These are phyloP conservation scores for Penicillium sp. DNA, from an alignment of 2,329 filamentous ascomycete genomes.

Conservation along the genomic window DNA sequence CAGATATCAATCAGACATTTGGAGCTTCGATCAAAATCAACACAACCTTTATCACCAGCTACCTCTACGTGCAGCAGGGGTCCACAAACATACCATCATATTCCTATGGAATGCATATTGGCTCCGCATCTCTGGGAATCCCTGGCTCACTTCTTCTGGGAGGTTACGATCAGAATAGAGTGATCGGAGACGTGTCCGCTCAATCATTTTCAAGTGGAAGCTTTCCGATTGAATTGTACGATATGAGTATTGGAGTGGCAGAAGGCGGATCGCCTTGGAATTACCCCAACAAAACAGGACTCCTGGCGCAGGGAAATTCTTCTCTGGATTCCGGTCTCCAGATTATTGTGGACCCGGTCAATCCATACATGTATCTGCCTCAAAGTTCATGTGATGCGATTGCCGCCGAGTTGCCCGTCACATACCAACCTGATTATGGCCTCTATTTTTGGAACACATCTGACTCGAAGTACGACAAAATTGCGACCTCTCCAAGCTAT, in stretches of 20 bases:
- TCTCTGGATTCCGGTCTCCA: constrained; percentile 12
- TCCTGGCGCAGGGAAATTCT: constrained; percentile 26
- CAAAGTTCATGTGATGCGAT: no score
- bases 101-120: constrained; percentile 46
- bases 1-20: constrained; percentile 10
- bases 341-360: no score
- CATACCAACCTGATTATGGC: no score
- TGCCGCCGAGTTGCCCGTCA: no score
- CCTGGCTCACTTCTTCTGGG: constrained; percentile 40
- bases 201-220: constrained; percentile 9
- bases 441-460: no score
- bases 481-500: no score
- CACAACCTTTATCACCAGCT: constrained; percentile 9
- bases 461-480: no score
- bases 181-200: constrained; percentile 29
- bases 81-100: constrained; percentile 39
- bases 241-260: constrained; percentile 43
- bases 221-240: constrained; percentile 29
- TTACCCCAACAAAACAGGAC: constrained; percentile 25
- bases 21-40: background rate
- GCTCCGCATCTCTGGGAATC: constrained; percentile 33
- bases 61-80: constrained; percentile 5
- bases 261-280: constrained; percentile 42
- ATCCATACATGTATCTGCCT: no score
- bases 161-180: constrained; percentile 36